Base-by-base conservation (phyloP, 2,329 filamentous ascomycete species). In the Coccinonectria pachysandricola region DNA sequence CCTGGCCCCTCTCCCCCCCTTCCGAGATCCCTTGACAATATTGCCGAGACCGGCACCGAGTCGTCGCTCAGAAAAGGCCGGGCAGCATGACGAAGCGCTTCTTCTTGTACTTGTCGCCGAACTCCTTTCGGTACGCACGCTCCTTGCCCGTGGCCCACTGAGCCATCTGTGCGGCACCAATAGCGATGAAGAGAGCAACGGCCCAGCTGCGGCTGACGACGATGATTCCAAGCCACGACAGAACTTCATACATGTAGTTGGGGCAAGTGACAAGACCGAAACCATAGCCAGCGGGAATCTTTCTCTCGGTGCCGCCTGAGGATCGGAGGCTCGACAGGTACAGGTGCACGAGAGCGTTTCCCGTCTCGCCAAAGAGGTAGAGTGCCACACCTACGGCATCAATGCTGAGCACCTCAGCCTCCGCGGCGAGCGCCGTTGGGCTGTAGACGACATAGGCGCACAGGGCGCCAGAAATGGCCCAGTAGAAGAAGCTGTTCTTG, bases 401-500 rank as follows among this genome's bases (percentile, higher is more conserved):
- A 21, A 87, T 45, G 12, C 53, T 37, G 3, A 59, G 58, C 27
- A 58, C 40, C 24, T 59, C 49, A 12, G 62, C 57, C 10, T 58
- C 61, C 15, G 81, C 76, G 2, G 85, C 72, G 10, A 74, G 65
- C 4, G 80, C 77, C 39, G 62, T 70, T 5, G 87, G 87, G 8
- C 72, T 68, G 63, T 96, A 96, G 45, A 91, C 72, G 65, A 80
- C 87, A 60, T 79, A 80, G 22, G 84, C 84, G 46, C 88, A 75
- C 46, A 91, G 72, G 14, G 86, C 50, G 24, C 91, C 91, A 4
- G 80, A 79, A 29, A 88, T 58, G 17, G 79, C 48, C 91, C 91
- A 98, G 72, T 98, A 98, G 65, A 95, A 88, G 41, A 71, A 73
- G 40, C 79, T 85, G 69, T 98, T 98, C 60, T 88, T 91, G 71